Base-by-base conservation (phyloP, 2,329 filamentous ascomycete species). In the Aureobasidium sp. region DNA sequence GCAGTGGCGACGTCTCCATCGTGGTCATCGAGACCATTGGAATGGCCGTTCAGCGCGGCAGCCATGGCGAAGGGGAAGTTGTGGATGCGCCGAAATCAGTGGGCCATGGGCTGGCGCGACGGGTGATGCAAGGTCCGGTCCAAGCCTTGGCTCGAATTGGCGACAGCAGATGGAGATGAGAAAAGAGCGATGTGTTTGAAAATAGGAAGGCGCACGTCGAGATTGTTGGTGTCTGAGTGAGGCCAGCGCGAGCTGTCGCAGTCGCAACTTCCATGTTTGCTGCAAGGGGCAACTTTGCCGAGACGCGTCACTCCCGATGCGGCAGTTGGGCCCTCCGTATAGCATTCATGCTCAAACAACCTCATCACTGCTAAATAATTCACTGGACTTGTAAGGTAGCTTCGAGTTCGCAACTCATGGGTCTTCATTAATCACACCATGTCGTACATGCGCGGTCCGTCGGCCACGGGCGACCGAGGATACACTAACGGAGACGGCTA, bases 1-100 rank as follows among this genome's bases (percentile, higher is more conserved):
- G 73, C 63, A 66, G 67, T 76, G 71, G 65, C 70, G 67, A 61
- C 66, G 36, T 72, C 68, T 44, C 67, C 71, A 67, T 67, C 68
- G 61, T 78, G 72, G 66, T 78, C 79, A 64, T 81, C 81, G 61
- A 78, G 70, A 70, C 81, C 81, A 72, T 84, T 83, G 61, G 77
- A 70, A 69, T 80, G 73, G 67, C 81, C 78, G 68, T 81, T 82
- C 62, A 76, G 70, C 44, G 78, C 68, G 59, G 80, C 73, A 53
- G 81, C 79, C 82, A 85, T 85, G 72, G 64, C 34, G 37, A 25
- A 15, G 8, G 29, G 12, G 45, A 49, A 42, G 7, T 34, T 22
- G 44, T 51, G n/a, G 25, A 60, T 49, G 57, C 57, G 57, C 57
- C 39, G 57, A 39, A n/a, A 49, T 49, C 57, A 60, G 25, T 37